These are phyloP conservation scores for Colletotrichum plurivorum DNA, from an alignment of 2,329 filamentous ascomycete species.

Conservation along the genomic window DNA sequence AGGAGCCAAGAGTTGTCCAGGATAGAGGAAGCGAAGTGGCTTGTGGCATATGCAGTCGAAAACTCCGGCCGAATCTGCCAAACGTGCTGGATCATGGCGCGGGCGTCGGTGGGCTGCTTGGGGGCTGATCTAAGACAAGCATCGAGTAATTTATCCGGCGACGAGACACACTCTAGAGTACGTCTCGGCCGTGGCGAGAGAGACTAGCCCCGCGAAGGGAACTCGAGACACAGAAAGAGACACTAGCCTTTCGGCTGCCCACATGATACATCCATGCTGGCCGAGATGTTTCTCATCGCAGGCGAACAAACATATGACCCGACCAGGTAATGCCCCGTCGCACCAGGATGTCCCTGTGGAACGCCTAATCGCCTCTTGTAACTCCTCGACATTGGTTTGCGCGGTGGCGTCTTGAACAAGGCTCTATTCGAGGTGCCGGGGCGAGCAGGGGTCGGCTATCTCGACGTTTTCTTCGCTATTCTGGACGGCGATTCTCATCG, in stretches of 20 bases:
- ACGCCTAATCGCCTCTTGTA: constrained; percentile 28
- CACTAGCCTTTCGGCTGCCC: constrained; percentile 2
- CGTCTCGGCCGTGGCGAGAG: background rate
- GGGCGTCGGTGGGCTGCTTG: background rate
- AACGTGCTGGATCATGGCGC: background rate
- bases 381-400: background rate
- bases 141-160: constrained; percentile 10
- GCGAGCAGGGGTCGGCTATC: too few relatives aligned
- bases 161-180: constrained; percentile 5
- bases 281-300: background rate
- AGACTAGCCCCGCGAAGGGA: too few relatives aligned
- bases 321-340: constrained; percentile 2
- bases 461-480: too few relatives aligned
- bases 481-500: background rate
- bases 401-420: background rate
- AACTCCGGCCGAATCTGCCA: constrained; percentile 8
- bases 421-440: too few relatives aligned
- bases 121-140: constrained; percentile 26
- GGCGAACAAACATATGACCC: constrained; percentile 21
- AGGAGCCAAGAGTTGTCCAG: background rate
- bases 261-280: background rate
- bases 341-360: constrained; percentile 17
- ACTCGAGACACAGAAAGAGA: background rate
- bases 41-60: background rate
- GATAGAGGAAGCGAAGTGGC: background rate